Evolutionary conservation across 495 filamentous ascomycete genomes (phyloP).

Genomic region (Aspergillus conjunctus): DNA sequence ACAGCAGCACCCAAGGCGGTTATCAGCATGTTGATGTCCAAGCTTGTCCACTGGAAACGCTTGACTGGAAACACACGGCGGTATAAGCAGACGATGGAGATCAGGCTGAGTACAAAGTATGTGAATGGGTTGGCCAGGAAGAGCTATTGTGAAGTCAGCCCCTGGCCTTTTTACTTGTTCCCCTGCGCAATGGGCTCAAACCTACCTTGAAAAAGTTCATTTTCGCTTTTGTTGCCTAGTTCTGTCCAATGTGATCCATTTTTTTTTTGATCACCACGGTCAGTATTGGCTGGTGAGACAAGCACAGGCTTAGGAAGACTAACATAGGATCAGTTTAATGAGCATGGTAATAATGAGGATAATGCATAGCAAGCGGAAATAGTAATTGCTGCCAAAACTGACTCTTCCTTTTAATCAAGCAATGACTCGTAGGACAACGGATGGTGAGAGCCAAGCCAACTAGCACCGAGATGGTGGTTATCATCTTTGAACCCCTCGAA

Average conservation of each 20-base stretch:
- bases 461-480: slow-evolving; percentile 40
- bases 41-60: slow-evolving; percentile 36
- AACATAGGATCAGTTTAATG: slow-evolving; percentile 41
- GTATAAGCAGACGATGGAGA: slow-evolving; percentile 51
- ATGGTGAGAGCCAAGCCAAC: slow-evolving; percentile 39
- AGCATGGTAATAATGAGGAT: slow-evolving; percentile 40
- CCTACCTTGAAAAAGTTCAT: slow-evolving; percentile 43
- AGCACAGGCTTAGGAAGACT: slow-evolving; percentile 13
- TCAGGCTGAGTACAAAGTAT: slow-evolving; percentile 47
- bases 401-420: slow-evolving; percentile 44
- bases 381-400: slow-evolving; percentile 45
- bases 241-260: slow-evolving; percentile 35
- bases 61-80: slow-evolving; percentile 47
- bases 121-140: slow-evolving; percentile 50
- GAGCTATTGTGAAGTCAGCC: slow-evolving; percentile 31
- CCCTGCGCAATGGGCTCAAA: too few species aligned
- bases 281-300: slow-evolving; percentile 6
- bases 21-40: slow-evolving; percentile 39
- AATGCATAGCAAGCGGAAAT: slow-evolving; percentile 37
- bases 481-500: slow-evolving; percentile 37
- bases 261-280: slow-evolving; percentile 37
- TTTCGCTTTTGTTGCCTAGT: slow-evolving; percentile 29
- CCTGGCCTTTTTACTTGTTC: neutral
- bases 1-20: slow-evolving; percentile 38
- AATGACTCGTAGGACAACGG: slow-evolving; percentile 41